These are phyloP conservation scores for Primulina huaijiensis DNA, from an alignment of 257 asterid genomes.

Conservation along the genomic window DNA sequence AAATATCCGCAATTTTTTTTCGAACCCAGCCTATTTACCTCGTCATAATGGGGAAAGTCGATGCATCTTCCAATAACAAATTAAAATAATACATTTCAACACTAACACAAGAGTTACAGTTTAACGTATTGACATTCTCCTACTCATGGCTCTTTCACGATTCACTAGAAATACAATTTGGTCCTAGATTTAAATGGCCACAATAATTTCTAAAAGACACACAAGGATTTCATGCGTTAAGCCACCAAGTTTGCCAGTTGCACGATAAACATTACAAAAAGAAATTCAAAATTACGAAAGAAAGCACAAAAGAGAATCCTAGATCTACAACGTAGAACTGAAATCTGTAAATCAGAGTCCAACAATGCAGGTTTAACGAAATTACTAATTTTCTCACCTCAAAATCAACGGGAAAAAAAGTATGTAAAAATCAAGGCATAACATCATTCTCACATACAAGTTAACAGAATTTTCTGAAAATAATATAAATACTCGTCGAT, in stretches of 20 bases:
- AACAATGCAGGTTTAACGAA: neutral
- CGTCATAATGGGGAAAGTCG: neutral
- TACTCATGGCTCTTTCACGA: no score
- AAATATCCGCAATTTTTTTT: neutral
- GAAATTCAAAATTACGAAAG: neutral
- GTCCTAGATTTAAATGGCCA: no score
- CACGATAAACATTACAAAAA: neutral
- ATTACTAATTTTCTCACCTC: neutral
- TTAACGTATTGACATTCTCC: no score
- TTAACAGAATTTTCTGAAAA: neutral
- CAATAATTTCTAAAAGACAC: neutral
- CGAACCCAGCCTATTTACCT: neutral
- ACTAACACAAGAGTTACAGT: neutral
- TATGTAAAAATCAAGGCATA: neutral
- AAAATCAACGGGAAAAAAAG: neutral
- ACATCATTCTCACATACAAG: neutral
- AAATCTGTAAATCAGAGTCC: neutral
- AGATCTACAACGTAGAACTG: neutral
- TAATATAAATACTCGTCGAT: neutral
- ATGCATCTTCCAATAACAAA: neutral
- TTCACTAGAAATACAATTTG: no score
- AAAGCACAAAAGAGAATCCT: neutral
- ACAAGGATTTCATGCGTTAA: neutral
- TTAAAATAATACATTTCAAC: neutral
- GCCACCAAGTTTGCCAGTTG: neutral